Base-by-base conservation (phyloP, 2,329 filamentous ascomycete genomes). In the Trichophyton schoenleinii region DNA sequence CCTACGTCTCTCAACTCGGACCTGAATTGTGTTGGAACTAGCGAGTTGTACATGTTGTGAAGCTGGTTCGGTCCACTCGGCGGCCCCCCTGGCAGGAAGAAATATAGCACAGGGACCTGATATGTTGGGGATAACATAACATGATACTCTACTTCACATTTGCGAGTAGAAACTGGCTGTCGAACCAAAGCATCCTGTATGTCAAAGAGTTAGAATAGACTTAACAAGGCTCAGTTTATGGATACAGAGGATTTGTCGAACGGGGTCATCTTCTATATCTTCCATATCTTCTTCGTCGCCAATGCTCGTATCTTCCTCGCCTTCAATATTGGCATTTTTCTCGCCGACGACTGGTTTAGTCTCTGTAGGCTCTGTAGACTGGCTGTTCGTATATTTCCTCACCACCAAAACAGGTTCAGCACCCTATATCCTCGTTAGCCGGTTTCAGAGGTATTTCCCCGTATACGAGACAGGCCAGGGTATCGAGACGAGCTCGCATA, bases 81-180 rank as follows among this genome's bases (percentile, higher is more conserved):
- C 18, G 81, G 80, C 62, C 84, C 74, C 63, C 81, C 79, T 66
- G 83, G 81, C 67, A 90, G 73, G 60, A 78, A 82, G 76, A 92
- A 90, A 82, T 88, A 91, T 61, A 91, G 78, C 63, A 88, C 87
- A 7, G 88, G 88, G 53, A 87, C 82, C 64, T 81, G 81, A 74
- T 91, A 92, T 61, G 85, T 88, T 61, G 86, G 83, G 67, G 90
- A 89, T 63, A 88, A 79, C 68, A 89, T 81, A 67, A 91, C 83
- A 72, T 90, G 86, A 75, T 91, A 91, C 63, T 81, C 80, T 66
- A 88, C 83, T 60, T 72, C 67, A 79, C 76, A 61, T 76, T 75
- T 64, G 71, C 22, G 34, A 28, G 5, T 13, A 15, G 8, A 22
- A 13, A 25, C n/a, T 22, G 59, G 55, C 20, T 22, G 20, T 41